Base-by-base conservation (phyloP, 2,329 filamentous ascomycete genomes). In the Claviceps africana region DNA sequence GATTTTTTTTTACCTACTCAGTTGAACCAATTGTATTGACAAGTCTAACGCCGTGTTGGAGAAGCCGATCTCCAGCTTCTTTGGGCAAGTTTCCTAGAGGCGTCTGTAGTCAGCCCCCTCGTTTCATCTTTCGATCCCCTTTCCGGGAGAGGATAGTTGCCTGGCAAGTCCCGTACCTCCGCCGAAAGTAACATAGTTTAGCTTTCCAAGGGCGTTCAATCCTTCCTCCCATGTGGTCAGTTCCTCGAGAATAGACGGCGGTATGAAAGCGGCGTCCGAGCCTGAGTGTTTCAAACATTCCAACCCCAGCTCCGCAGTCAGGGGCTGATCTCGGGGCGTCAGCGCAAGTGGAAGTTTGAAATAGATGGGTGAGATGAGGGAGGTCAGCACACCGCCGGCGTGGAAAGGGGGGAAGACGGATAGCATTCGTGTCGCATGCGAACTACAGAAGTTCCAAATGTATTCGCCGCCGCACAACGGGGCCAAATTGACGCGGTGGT, bases 211-310 rank as follows among this genome's bases (percentile, higher is more conserved):
- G 0, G 58, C 50, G 3, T 60, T 56, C 2, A 68, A 53, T 2
- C 64, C 58, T 1, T 66, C 58, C 0, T 65, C 58, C 11, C 55
- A 59, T 37, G 66, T 61, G 54, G 65, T 67, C 60, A 75, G 60
- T 3, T 74, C 70, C 42, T 73, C 72, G 1, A 75, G 46, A 17
- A 74, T 62, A 0, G 68, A 65, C 0, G 72, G 72, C 2, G 70
- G 63, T 10, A 70, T 51, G 1, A 67, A n/a, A 0, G 60, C 53
- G 1, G 60, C 57, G 15, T 69, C 62, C 0, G 61, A 56, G 0
- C 61, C 55, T 5, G 60, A 54, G 33, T 67, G 39, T 0, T 61
- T 37, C 10, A 71, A 37, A 21, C 63, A 64, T 6, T 67, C 62
- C 1, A 63, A 13, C 1, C 66, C 60, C 4, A 66, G 51, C 33